Evolutionary conservation across 768 basidiomycete genomes (phyloP), one percentile per base, ranked within the genome.

Genomic region (Strobilomyces dryophilus): DNA sequence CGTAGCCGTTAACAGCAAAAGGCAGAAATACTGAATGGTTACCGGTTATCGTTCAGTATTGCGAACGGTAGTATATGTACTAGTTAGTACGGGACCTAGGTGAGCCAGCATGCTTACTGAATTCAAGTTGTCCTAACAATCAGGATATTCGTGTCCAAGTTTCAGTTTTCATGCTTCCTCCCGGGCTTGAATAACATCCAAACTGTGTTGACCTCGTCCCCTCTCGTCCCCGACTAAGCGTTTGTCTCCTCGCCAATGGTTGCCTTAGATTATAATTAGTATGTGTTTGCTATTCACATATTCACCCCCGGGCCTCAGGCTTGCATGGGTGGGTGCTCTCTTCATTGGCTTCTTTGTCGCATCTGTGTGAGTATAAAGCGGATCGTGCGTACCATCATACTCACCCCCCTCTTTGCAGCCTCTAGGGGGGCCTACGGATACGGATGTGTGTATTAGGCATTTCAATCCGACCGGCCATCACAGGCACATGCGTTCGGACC

Each of bases 401-500:
- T 29, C 48, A 53, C 26, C 21, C 15, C 24, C 14, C 35, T 26
- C 59, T 29, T 5, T 5, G 37, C 35, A 83, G 82, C 11, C 66
- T 82, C 12, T n/a, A n/a, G n/a, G n/a, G n/a, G n/a, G n/a, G n/a
- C n/a, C n/a, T n/a, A n/a, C n/a, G n/a, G n/a, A n/a, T 76, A 79
- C 39, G 81, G 80, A 69, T 76, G 81, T 81, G 49, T 14, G 69
- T 61, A 27, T 1, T 15, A 34, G n/a, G 31, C n/a, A 17, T 12
- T 26, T 32, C 4, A 34, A 20, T n/a, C 34, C 3, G 37, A 0
- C 27, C 27, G 14, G 21, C n/a, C 39, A 39, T 14, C 44, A 3
- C 32, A 84, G 83, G 81, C n/a, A 80, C 80, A 4, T 72, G 73
- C 45, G 66, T 83, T 26, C 83, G 84, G 62, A 73, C 74, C 1